Evolutionary conservation across 352 stramenopile genomes (phyloP).

Genomic region (Pythium oligandrum): DNA sequence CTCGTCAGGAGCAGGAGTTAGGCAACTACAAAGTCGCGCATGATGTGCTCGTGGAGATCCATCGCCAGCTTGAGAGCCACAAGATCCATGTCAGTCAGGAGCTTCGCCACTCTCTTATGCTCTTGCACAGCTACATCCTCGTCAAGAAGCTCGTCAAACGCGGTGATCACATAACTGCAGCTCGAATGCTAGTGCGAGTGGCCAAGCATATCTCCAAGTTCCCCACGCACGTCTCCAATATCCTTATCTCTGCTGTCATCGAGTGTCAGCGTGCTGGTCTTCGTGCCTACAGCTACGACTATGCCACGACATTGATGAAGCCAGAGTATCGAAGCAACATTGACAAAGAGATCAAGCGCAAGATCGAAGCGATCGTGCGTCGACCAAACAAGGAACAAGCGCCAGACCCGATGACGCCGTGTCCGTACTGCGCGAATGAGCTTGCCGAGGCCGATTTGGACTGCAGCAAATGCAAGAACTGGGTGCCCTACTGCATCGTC

Average conservation of each 20-base stretch:
- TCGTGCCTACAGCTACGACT: conserved; percentile 89
- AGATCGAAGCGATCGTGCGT: conserved; percentile 94
- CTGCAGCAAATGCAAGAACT: conserved; percentile 89
- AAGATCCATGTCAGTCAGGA: conserved; percentile 87
- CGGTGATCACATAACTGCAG: conserved; percentile 80
- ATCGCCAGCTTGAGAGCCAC: conserved; percentile 80
- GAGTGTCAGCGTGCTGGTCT: conserved; percentile 91
- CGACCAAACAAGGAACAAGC: conserved; percentile 87
- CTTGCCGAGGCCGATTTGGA: conserved; percentile 87
- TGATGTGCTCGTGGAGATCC: conserved; percentile 89
- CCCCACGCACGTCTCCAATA: conserved; percentile 84
- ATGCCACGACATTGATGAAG: conserved; percentile 88
- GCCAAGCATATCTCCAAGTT: conserved; percentile 92
- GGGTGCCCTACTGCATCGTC: conserved; percentile 91
- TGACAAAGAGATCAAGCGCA: conserved; percentile 89
- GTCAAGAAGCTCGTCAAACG: conserved; percentile 91
- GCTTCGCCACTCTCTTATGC: conserved; percentile 78
- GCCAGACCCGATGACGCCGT: conserved; percentile 64
- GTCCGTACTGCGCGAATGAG: conserved; percentile 76
- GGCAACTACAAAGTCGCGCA: conserved; percentile 92
- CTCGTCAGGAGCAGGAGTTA: conserved; percentile 89
- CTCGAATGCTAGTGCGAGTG: conserved; percentile 88
- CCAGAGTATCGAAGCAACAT: conserved; percentile 86
- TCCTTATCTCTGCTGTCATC: conserved; percentile 92
- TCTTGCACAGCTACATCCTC: conserved; percentile 93